Conservation (phyloP, 352 stramenopile genomes). For the Pilasporangium apinafurcum region DNA sequence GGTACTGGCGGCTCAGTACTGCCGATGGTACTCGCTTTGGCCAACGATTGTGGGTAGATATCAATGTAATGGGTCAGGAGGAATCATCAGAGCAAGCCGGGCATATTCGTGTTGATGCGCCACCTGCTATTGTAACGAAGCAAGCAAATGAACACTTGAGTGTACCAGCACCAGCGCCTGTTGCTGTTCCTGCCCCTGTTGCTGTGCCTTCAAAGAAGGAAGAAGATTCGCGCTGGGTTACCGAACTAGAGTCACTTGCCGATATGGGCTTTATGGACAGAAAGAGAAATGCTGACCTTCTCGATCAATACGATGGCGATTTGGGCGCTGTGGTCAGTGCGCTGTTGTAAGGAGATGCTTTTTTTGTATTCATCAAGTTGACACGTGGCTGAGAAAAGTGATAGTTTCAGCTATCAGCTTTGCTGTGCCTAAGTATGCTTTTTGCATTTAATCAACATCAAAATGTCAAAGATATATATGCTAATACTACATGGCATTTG, state of each 20-base stretch:
- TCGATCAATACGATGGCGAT: slow-evolving; percentile 53
- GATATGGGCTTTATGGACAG: slow-evolving; percentile 75
- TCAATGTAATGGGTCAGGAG: slow-evolving; percentile 56
- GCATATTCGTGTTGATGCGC: slow-evolving; percentile 26
- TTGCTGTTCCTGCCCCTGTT: slow-evolving; percentile 6
- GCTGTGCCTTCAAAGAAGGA: slow-evolving; percentile 28
- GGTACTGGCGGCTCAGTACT: slow-evolving; percentile 85
- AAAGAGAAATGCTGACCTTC: slow-evolving; percentile 40
- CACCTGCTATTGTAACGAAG: slow-evolving; percentile 18
- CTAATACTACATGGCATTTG: too few relatives aligned
- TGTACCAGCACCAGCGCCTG: slow-evolving; percentile 19
- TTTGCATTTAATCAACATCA: too few relatives aligned
- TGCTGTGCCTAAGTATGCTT: too few relatives aligned
- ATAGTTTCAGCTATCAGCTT: too few relatives aligned
- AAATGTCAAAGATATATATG: too few relatives aligned
- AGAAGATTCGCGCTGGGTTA: slow-evolving; percentile 38
- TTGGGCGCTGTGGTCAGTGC: slow-evolving; percentile 59
- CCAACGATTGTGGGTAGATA: slow-evolving; percentile 86
- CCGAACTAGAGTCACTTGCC: slow-evolving; percentile 33
- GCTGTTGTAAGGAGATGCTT: slow-evolving; percentile 19
- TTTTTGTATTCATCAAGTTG: too few relatives aligned
- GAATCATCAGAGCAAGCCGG: slow-evolving; percentile 9
- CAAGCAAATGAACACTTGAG: slow-evolving; percentile 9
- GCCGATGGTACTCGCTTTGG: slow-evolving; percentile 79
- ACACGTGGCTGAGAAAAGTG: too few relatives aligned